Percentiles rank a stretch among this genome's conserved stretches.
Conservation (phyloP, 495 filamentous ascomycete genomes). For the Rusavskia elegans region DNA sequence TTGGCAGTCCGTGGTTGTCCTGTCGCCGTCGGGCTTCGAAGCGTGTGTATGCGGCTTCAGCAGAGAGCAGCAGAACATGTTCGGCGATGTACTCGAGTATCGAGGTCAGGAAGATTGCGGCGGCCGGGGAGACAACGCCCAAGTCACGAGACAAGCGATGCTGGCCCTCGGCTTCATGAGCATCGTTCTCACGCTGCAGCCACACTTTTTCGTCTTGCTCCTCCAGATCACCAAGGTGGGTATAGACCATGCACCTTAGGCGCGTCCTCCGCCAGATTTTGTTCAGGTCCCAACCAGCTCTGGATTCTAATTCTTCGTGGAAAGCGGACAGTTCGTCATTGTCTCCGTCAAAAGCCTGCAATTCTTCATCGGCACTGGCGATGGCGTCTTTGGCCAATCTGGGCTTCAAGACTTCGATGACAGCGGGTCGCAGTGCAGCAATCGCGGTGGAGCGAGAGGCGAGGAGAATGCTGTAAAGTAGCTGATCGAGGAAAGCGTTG, state of each 20-base stretch:
- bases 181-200: constrained; percentile 54
- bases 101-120: constrained; percentile 89
- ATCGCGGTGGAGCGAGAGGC: constrained; percentile 71
- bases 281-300: constrained; percentile 65
- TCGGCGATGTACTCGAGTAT: constrained; percentile 92
- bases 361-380: constrained; percentile 74
- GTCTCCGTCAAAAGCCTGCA: constrained; percentile 66
- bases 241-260: constrained; percentile 94
- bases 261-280: constrained; percentile 82
- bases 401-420: constrained; percentile 75
- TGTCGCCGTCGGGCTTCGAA: constrained; percentile 27
- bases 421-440: constrained; percentile 59
- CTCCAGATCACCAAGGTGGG: constrained; percentile 88
- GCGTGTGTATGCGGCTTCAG: constrained; percentile 70
- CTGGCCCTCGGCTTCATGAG: constrained; percentile 27
- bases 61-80: constrained; percentile 72
- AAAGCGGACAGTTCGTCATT: constrained; percentile 48
- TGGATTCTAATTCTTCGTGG: constrained; percentile 33
- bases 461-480: constrained; percentile 75
- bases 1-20: not conserved
- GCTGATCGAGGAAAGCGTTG: constrained; percentile 87
- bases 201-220: constrained; percentile 89
- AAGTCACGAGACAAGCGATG: constrained; percentile 39
- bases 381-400: constrained; percentile 80
- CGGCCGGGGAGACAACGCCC: constrained; percentile 73